Evolutionary conservation across 2,329 filamentous ascomycete species (phyloP), one percentile per base, ranked within the genome.

Genomic region (Phaeosphaeriaceae sp.): DNA sequence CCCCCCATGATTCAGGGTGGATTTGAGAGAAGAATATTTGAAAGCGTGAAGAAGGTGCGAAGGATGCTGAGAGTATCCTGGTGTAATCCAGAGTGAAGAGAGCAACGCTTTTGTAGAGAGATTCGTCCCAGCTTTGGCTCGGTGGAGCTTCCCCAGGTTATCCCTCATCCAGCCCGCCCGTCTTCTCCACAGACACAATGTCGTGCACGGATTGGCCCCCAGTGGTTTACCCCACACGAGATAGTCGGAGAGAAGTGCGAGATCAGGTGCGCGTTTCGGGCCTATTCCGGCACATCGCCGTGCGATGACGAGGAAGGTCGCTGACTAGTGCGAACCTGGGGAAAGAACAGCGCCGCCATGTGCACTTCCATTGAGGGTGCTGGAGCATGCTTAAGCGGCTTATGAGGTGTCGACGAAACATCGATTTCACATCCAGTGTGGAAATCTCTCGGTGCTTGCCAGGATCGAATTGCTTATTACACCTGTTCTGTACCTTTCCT

Each of bases 1-100:
- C 76, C 77, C 24, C 73, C 78, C 77, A 79, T 79, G 21, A 36
- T n/a, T 53, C 24, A 52, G 31, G 22, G 19, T 10, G 22, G 13
- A 21, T n/a, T n/a, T 1, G n/a, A 45, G 42, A 6, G 10, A 13
- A 13, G 15, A 7, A 36, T 36, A 7, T 36, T 36, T 9, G 10
- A 13, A 13, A 36, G 11, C 11, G 10, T 13, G 11, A 13, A 7
- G 6, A 3, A 6, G 31, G 11, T 9, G 15, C 10, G 31, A 13
- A 36, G 11, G 31, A 36, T 36, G 31, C 31, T 36, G 11, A 36
- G 31, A 36, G 31, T 36, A 36, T 36, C 31, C 11, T 36, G 31
- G 6, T n/a, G 10, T 13, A 13, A 13, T 36, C 3, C 31, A 36
- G 3, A 13, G 31, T 36, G 31, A 13, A 13, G 7, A 9, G 10